A percentile compares a stretch with the other conserved stretches of the same genome.
Conservation (phyloP, 495 filamentous ascomycete genomes). For the Neurospora africana region DNA sequence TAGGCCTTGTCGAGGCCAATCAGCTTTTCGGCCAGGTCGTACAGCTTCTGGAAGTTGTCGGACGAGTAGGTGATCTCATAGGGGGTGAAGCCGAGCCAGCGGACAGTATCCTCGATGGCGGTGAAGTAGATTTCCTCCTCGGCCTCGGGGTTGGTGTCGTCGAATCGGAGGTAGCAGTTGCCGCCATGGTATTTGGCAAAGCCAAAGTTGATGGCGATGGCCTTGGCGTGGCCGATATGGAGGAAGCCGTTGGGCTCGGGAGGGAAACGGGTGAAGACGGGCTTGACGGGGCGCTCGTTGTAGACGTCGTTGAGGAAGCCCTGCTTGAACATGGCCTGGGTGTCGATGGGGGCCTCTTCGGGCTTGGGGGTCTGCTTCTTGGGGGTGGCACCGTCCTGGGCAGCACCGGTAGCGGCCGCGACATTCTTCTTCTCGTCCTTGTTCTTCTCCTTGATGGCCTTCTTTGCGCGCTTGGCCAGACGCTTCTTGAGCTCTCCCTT, state of each 20-base stretch:
- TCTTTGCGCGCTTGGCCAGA: slow-evolving; percentile 49
- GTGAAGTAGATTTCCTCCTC: slow-evolving; percentile 72
- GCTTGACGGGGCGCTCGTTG: slow-evolving; percentile 57
- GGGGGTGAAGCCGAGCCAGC: slow-evolving; percentile 76
- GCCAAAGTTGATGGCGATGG: slow-evolving; percentile 95
- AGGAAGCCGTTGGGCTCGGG: slow-evolving; percentile 80
- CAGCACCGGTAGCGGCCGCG: not conserved
- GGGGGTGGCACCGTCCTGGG: slow-evolving; percentile 22
- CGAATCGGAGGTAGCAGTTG: slow-evolving; percentile 54
- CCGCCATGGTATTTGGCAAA: slow-evolving; percentile 83
- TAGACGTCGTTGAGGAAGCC: slow-evolving; percentile 77
- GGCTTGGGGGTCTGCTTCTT: slow-evolving; percentile 33
- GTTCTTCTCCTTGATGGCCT: slow-evolving; percentile 41
- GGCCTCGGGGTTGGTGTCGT: slow-evolving; percentile 78
- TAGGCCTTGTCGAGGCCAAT: slow-evolving; percentile 68
- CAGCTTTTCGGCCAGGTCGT: slow-evolving; percentile 79
- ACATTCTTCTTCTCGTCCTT: slow-evolving; percentile 20
- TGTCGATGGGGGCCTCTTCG: slow-evolving; percentile 44
- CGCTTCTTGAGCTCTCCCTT: slow-evolving; percentile 59
- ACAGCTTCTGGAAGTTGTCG: slow-evolving; percentile 80
- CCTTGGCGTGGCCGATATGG: slow-evolving; percentile 89
- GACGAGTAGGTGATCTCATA: slow-evolving; percentile 63
- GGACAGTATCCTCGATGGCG: slow-evolving; percentile 66
- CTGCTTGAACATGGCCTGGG: slow-evolving; percentile 69
- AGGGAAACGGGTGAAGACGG: slow-evolving; percentile 73